Base-by-base conservation (phyloP, 805 yeast species). In the Suhomyces pyralidae region DNA sequence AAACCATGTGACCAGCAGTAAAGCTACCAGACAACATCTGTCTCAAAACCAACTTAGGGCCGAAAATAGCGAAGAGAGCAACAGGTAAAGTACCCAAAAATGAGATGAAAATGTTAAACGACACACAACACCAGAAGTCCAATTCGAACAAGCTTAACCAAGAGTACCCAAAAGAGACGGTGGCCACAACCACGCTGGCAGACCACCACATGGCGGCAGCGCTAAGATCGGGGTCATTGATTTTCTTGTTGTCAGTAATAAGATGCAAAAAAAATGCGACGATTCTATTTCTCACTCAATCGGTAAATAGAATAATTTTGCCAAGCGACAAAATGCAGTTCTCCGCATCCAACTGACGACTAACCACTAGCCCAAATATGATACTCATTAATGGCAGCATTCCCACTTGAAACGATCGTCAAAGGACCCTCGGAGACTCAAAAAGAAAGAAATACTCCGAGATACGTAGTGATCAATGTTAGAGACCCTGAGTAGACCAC, bases 171-270 rank as follows among this genome's bases (percentile, higher is more conserved):
- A 74, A n/a, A 7, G 96, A 77, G 61, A 81, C 83, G 15, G 97
- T 82, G 19, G 97, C 90, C 63, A 91, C 81, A 52, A 89, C 96
- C 80, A 89, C 76, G 71, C 91, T 90, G 36, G 96, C 96, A 7
- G 96, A 86, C 61, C 87, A 79, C 96, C 97, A 91, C 93, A 91
- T 88, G 48, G 92, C 77, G 45, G 90, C 90, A 28, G 94, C 88
- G 58, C 81, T 81, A 72, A 81, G 74, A 55, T 86, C 65, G 38
- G 88, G 83, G 45, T 78, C 79, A 56, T 85, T 89, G 45, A 80
- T 78, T 66, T 89, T 85, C 68, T 89, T 93, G 45, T 85, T 88
- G 55, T 87, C 96, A 7, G 88, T 83, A 52, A 92, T 81, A 42
- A 86, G 77, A 62, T n/a, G n/a, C n/a, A n/a, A n/a, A n/a, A n/a